Conservation (phyloP, 352 stramenopile species). For the Pythium plurisporium region DNA sequence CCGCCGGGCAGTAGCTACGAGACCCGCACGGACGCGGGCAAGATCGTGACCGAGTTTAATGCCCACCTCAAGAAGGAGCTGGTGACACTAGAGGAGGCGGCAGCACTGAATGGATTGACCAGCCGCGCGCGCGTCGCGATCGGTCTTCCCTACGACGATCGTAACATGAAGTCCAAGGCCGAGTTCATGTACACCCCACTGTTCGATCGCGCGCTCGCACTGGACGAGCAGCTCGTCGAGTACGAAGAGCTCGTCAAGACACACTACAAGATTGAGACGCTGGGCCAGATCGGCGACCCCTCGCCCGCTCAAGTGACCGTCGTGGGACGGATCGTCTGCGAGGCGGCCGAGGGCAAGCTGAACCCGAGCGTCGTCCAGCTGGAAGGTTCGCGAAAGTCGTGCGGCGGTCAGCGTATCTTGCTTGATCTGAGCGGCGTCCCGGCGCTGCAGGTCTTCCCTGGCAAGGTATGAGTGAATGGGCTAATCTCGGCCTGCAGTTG, state of each 20-base stretch:
- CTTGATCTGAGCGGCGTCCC: constrained; percentile 66
- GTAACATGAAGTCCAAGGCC: constrained; percentile 51
- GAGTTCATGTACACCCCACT: constrained; percentile 85
- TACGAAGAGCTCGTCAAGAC: constrained; percentile 73
- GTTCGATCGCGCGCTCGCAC: constrained; percentile 65
- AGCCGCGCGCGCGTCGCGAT: constrained; percentile 15
- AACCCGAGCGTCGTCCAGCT: constrained; percentile 80
- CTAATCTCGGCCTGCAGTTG: not conserved
- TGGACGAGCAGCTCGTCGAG: constrained; percentile 73
- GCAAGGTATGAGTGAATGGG: constrained; percentile 41
- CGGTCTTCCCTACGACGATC: constrained; percentile 42
- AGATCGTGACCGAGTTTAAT: constrained; percentile 80
- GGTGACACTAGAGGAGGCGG: constrained; percentile 17
- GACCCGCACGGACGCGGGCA: constrained; percentile 70
- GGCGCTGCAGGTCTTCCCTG: constrained; percentile 76
- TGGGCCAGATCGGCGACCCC: constrained; percentile 66
- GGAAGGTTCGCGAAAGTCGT: constrained; percentile 78
- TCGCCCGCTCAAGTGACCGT: constrained; percentile 72
- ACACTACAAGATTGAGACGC: constrained; percentile 54
- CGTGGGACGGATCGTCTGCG: constrained; percentile 78
- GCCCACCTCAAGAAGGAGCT: constrained; percentile 59
- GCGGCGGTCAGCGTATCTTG: constrained; percentile 73
- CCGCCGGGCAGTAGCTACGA: constrained; percentile 65
- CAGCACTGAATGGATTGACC: not conserved
- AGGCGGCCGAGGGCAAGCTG: constrained; percentile 78